Evolutionary conservation across 1,139 yeast species (phyloP), one percentile per base, ranked within the genome.

Genomic region (Pichia sp.): DNA sequence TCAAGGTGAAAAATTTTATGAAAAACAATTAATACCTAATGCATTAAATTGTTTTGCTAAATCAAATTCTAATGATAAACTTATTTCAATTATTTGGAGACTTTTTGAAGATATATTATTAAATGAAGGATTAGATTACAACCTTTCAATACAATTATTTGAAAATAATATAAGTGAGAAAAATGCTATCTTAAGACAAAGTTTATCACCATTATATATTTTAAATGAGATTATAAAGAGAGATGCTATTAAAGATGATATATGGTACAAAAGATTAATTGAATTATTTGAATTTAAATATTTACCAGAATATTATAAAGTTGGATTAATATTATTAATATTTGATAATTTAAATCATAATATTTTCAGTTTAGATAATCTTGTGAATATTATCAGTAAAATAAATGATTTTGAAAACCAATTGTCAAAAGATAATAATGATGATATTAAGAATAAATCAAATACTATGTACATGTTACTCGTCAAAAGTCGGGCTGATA

Each of bases 21-120:
- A 49, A 5, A 51, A 55, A 30, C 73, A 72, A 1, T 66, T 68
- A 49, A 58, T 74, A 37, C 70, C 73, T 42, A 94, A 85, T 58
- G 85, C 92, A 0, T 67, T 87, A 52, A 74, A 74, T 37, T 78
- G 80, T 66, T 80, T 82, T 60, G 81, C 80, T 10, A 76, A 76
- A 53, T 80, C 87, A 32, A 82, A 78, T 40, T 86, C 82, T 55
- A 67, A 65, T 62, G 45, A 67, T 60, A 52, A 64, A 69, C 28
- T 77, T 78, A 78, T 63, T 63, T 54, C 61, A 69, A 41, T 49
- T 12, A 48, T 48, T 22, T 60, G 63, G 63, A 47, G 48, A 28
- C 39, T 57, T 2, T 84, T 86, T 62, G 87, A 82, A 55, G 80
- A 79, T 45, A 65, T 81, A 35, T 66, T 84, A 36, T 55, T 82